Evolutionary conservation across 306 rosid species (phyloP).

Genomic region (Macrotyloma uniflorum): DNA sequence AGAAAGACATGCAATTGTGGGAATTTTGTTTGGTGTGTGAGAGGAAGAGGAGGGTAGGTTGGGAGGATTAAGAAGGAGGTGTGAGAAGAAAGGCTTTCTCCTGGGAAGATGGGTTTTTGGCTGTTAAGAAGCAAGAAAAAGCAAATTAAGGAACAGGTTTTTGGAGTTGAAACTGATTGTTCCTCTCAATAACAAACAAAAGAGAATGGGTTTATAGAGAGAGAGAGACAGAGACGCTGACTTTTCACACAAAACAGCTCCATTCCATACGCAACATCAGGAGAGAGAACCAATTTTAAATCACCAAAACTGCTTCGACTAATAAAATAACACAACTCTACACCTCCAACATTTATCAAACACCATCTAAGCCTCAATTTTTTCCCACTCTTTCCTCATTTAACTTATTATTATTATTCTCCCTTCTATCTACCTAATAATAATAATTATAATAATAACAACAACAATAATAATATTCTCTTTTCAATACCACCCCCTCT

Average conservation of each 20-base stretch:
- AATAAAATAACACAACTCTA: slow-evolving; percentile 22
- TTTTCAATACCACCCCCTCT: too few relatives aligned
- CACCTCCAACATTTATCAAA: slow-evolving; percentile 7
- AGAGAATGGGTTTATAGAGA: slow-evolving; percentile 46
- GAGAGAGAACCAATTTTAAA: slow-evolving; percentile 27
- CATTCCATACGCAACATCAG: slow-evolving; percentile 63
- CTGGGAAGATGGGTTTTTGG: slow-evolving; percentile 41
- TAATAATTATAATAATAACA: too few relatives aligned
- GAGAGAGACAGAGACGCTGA: slow-evolving; percentile 71
- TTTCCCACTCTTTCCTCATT: neutral
- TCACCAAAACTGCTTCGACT: neutral
- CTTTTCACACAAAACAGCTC: slow-evolving; percentile 73
- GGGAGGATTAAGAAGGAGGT: neutral
- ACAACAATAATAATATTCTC: neutral
- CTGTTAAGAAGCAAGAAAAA: slow-evolving; percentile 45
- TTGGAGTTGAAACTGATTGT: slow-evolving; percentile 45
- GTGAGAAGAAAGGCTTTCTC: slow-evolving; percentile 1
- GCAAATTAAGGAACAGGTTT: slow-evolving; percentile 43
- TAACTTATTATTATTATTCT: neutral
- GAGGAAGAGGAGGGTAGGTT: neutral
- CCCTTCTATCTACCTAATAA: neutral
- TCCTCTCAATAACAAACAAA: slow-evolving; percentile 47
- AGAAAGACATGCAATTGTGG: slow-evolving; percentile 11
- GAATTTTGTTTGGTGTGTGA: neutral
- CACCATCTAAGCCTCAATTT: slow-evolving; percentile 22